Evolutionary conservation across 495 filamentous ascomycete species (phyloP).

Genomic region (Penicillium soppii): DNA sequence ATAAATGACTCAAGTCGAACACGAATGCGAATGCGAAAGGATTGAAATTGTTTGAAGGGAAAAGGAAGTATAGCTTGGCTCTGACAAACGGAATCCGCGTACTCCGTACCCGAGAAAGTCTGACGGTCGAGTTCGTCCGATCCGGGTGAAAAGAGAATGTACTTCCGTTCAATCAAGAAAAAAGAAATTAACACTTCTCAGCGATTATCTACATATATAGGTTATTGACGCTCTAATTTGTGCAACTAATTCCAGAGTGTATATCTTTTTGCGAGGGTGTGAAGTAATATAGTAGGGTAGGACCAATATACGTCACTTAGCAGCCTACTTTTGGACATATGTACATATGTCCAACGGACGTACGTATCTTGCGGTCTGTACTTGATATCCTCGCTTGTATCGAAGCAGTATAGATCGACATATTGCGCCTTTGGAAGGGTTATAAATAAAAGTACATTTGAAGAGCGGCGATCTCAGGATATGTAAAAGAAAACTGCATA

Average conservation of each 20-base stretch:
- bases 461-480: constrained; percentile 47
- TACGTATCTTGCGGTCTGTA: background rate
- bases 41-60: background rate
- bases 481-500: constrained; percentile 28
- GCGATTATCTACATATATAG: too few species aligned
- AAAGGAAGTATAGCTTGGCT: background rate
- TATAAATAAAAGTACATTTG: constrained; percentile 24
- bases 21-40: background rate
- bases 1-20: background rate
- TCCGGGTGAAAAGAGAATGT: background rate
- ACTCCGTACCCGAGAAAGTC: constrained; percentile 2
- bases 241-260: too few species aligned
- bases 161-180: too few species aligned
- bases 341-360: too few species aligned
- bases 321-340: too few species aligned
- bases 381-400: background rate
- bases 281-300: background rate
- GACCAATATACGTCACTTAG: too few species aligned
- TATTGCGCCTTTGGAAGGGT: background rate
- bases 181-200: too few species aligned
- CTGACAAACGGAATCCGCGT: background rate
- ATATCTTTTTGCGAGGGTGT: background rate
- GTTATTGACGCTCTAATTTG: background rate
- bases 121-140: constrained; percentile 9
- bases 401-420: constrained; percentile 14